Conservation (phyloP, 768 basidiomycete species). For the Kwoniella heveanensis region DNA sequence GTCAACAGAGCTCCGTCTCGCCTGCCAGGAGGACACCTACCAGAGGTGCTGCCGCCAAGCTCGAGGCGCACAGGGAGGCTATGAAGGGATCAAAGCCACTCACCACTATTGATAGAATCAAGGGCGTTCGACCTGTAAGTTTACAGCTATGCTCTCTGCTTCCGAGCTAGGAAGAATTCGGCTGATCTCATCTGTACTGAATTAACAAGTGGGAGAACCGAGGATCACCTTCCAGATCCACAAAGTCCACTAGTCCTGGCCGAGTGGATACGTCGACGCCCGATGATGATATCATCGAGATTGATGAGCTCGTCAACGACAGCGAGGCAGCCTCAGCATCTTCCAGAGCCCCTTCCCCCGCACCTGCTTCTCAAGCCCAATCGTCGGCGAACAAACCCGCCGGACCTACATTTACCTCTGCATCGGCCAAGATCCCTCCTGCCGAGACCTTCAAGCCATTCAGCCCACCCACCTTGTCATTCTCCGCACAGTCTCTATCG, state of each 20-base stretch:
- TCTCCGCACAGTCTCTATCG: constrained; percentile 11
- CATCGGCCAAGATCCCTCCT: constrained; percentile 9
- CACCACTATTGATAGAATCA: constrained; percentile 32
- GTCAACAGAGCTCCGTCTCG: constrained; percentile 10
- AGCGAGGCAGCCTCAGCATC: constrained; percentile 11
- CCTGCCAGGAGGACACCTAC: constrained; percentile 30
- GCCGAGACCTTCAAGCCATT: constrained; percentile 34
- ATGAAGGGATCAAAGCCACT: constrained; percentile 22
- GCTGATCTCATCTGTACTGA: no score
- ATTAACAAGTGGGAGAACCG: constrained; percentile 11
- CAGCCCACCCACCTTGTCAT: constrained; percentile 17
- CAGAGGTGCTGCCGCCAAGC: constrained; percentile 44
- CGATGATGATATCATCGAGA: constrained; percentile 23
- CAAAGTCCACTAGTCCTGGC: neutral
- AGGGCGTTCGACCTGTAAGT: constrained; percentile 29
- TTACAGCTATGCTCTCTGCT: no score
- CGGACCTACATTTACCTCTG: neutral
- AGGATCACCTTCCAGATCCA: neutral
- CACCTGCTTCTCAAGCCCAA: neutral
- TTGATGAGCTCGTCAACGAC: constrained; percentile 21
- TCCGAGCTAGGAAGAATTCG: no score
- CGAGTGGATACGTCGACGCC: constrained; percentile 4
- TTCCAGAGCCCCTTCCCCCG: constrained; percentile 14
- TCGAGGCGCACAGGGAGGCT: constrained; percentile 33
- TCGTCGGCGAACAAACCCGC: neutral